Percentiles rank a stretch among this genome's conserved stretches.
Evolutionary conservation across 805 yeast species (phyloP).

Genomic region (Lipomyces anomalus): DNA sequence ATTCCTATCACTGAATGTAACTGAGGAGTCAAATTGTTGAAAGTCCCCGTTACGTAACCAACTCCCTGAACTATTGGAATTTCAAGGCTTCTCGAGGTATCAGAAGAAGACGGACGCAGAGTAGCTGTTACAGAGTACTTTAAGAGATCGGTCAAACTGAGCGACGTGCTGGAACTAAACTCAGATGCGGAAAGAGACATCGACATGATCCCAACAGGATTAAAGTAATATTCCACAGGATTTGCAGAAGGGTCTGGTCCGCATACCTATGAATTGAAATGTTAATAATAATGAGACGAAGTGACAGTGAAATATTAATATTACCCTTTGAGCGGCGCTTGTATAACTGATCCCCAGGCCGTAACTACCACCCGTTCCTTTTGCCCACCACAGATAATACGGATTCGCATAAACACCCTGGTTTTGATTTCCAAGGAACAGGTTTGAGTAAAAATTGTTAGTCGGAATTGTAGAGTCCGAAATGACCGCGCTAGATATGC

Average conservation of each 20-base stretch:
- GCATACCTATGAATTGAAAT: constrained; percentile 28
- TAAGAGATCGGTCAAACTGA: constrained; percentile 11
- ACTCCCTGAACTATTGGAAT: constrained; percentile 53
- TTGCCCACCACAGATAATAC: constrained; percentile 55
- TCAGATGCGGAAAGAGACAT: constrained; percentile 50
- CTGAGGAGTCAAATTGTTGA: constrained; percentile 30
- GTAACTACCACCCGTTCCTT: constrained; percentile 43
- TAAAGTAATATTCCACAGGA: constrained; percentile 44
- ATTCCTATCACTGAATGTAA: constrained; percentile 48
- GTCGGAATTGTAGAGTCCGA: constrained; percentile 51
- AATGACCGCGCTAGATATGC: constrained; percentile 24
- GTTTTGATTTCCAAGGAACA: constrained; percentile 51
- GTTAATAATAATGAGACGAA: not conserved
- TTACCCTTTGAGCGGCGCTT: constrained; percentile 36
- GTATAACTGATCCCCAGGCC: constrained; percentile 56
- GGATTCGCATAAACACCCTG: constrained; percentile 61
- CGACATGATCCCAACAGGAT: constrained; percentile 53
- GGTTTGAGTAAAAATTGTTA: constrained; percentile 68
- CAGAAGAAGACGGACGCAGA: constrained; percentile 13
- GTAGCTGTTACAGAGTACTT: constrained; percentile 25
- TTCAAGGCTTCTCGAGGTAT: constrained; percentile 13
- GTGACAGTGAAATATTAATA: constrained; percentile 31
- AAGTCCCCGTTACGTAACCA: constrained; percentile 52
- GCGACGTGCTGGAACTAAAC: constrained; percentile 37
- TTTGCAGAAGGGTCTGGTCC: constrained; percentile 43